These are phyloP conservation scores for Oleoguttula mirabilis DNA, from an alignment of 495 filamentous ascomycete species.

Conservation along the genomic window DNA sequence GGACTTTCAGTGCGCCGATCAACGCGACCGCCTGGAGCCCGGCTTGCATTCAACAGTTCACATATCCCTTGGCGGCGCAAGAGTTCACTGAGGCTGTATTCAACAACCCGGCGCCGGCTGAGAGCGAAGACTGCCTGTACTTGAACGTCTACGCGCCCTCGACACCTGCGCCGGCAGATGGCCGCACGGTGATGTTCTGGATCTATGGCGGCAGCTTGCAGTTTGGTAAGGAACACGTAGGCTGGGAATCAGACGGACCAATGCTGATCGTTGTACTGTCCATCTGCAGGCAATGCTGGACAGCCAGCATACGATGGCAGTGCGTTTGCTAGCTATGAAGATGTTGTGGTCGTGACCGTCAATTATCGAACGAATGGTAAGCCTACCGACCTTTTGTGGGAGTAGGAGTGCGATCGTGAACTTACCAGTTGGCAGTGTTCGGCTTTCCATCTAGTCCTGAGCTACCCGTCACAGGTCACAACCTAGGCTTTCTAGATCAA, in stretches of 20 bases:
- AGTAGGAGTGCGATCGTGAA: too few species aligned
- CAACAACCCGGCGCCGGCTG: constrained; percentile 23
- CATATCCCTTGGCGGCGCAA: constrained; percentile 16
- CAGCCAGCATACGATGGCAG: constrained; percentile 21
- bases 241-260: too few species aligned
- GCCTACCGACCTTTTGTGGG: background rate
- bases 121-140: constrained; percentile 33
- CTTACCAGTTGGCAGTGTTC: constrained; percentile 21
- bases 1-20: constrained; percentile 14
- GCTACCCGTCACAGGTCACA: constrained; percentile 13
- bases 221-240: too few species aligned
- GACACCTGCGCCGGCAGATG: constrained; percentile 17
- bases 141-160: constrained; percentile 30
- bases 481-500: constrained; percentile 26
- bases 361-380: constrained; percentile 25
- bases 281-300: too few species aligned
- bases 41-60: constrained; percentile 34
- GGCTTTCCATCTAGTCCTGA: constrained; percentile 23
- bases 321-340: constrained; percentile 21
- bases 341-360: constrained; percentile 22
- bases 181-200: constrained; percentile 26
- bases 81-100: constrained; percentile 26
- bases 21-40: constrained; percentile 26
- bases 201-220: constrained; percentile 25
- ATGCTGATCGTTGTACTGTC: too few species aligned